Evolutionary conservation across 257 asterid species (phyloP), one percentile per base, ranked within the genome.

Genomic region (Nicotiana attenuata): DNA sequence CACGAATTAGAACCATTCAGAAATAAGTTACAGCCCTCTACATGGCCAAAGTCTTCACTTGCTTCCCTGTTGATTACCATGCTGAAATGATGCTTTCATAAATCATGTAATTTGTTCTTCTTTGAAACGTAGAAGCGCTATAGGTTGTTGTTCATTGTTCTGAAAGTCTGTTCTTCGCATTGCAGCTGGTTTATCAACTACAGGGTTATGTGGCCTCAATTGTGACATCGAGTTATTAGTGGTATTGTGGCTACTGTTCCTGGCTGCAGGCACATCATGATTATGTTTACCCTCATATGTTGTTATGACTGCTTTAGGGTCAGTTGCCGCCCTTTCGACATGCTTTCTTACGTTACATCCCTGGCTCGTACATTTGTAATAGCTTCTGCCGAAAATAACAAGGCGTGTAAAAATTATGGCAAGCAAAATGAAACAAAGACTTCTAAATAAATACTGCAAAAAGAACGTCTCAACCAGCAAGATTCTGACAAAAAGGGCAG

Each of bases 311-410:
- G 98, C 99, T 85, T 92, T 95, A 16, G 88, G 90, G 61, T 95
- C 99, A 69, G 80, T 87, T 78, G 99, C 94, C 20, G 99, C 99
- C 80, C 99, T 87, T 82, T 95, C 98, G 65, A 95, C 97, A 56
- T 95, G 99, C 89, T 95, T 95, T n/a, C 98, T 91, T 24, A 95
- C 97, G 22, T 89, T 93, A 85, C 99, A 95, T n/a, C 92, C 97
- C 19, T 88, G 89, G 85, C 29, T 85, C 2, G 98, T 93, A 91
- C 99, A 95, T 83, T 93, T 93, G 88, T 93, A 93, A 88, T 95
- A 95, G 90, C 99, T 95, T 84, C 99, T 95, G 96, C 86, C 83
- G 83, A 82, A 60, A 64, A 76, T 52, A 84, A 79, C 31, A 86
- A 61, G 22, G 41, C 0, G 0, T 35, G 76, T 79, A 22, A 59